Evolutionary conservation across 2,329 filamentous ascomycete genomes (phyloP), one percentile per base, ranked within the genome.

Genomic region (Tolypocladium capitatum): DNA sequence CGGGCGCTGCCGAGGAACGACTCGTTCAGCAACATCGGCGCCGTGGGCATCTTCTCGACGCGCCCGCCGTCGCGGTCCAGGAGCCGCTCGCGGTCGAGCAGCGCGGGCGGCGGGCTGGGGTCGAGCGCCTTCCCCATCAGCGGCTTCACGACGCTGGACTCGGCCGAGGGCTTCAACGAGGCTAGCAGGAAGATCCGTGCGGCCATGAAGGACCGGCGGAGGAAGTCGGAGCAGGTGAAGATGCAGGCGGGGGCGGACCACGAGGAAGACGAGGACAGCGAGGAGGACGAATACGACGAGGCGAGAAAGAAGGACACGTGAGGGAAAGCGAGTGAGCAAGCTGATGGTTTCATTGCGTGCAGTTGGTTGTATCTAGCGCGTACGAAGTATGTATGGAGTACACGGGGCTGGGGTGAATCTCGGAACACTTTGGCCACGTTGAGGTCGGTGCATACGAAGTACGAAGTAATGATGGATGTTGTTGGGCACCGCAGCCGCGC

Each of bases 41-140:
- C 78, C 44, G 84, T 95, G 55, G 86, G 85, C 51, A 83, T 98
- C 67, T 98, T 97, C 68, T 88, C 90, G 3, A 92, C 87, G 16
- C 76, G 86, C 30, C 89, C 90, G 5, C 76, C 84, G n/a, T 94
- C 86, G 46, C 81, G 88, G n/a, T 83, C 78, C 46, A 76, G 81
- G 48, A 83, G 77, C 54, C 75, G 84, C 27, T 86, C 81, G 57
- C 75, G 83, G 45, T 86, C 80, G 57, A 80, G 83, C 63, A 86
- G 81, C 52, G 78, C 75, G 51, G 79, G 80, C 36, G 78, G 79
- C 27, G 74, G 78, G 1, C 72, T 80, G 48, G 78, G 80, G 4
- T 76, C 74, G 18, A 69, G 70, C 3, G 78, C 75, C 0, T 84
- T 86, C 59, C 77, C 79, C 1, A 66, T 91, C 51, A 81, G 81